Percentiles rank a stretch among this genome's conserved stretches.
Evolutionary conservation across 345 rosid genomes (phyloP).

Genomic region (Capsella bursapastoris): DNA sequence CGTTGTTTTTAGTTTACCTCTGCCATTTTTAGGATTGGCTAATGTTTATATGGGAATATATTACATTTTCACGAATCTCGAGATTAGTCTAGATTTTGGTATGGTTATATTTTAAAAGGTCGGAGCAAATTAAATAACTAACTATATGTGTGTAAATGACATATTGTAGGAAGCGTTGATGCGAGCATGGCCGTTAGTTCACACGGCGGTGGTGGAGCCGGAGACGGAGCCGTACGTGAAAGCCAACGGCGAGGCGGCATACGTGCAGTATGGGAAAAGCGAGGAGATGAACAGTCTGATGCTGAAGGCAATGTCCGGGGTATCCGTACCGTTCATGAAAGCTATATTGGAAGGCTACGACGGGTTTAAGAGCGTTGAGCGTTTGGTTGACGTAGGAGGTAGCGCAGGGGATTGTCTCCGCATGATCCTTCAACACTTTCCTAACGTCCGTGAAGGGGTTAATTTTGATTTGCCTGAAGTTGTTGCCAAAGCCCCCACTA

Average conservation of each 20-base stretch:
- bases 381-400: conserved; percentile 89
- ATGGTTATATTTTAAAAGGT: background rate
- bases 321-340: conserved; percentile 88
- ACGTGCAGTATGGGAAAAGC: conserved; percentile 69
- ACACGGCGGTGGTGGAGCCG: conserved; percentile 76
- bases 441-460: conserved; percentile 59
- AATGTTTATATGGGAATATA: no score
- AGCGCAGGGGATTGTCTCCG: conserved; percentile 91
- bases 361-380: conserved; percentile 63
- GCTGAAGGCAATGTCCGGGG: conserved; percentile 91
- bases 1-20: no score
- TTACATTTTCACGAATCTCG: background rate
- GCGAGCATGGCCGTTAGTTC: conserved; percentile 79
- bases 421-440: conserved; percentile 68
- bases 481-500: conserved; percentile 70
- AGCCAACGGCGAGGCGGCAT: conserved; percentile 76
- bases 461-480: conserved; percentile 93
- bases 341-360: conserved; percentile 66
- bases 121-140: background rate
- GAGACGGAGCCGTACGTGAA: conserved; percentile 71
- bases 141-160: background rate
- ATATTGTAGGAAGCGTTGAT: conserved; percentile 61
- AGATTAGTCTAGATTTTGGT: background rate
- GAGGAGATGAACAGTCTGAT: conserved; percentile 86
- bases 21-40: no score